Conservation (phyloP, 768 basidiomycete genomes). For the Amanita inopinata region DNA sequence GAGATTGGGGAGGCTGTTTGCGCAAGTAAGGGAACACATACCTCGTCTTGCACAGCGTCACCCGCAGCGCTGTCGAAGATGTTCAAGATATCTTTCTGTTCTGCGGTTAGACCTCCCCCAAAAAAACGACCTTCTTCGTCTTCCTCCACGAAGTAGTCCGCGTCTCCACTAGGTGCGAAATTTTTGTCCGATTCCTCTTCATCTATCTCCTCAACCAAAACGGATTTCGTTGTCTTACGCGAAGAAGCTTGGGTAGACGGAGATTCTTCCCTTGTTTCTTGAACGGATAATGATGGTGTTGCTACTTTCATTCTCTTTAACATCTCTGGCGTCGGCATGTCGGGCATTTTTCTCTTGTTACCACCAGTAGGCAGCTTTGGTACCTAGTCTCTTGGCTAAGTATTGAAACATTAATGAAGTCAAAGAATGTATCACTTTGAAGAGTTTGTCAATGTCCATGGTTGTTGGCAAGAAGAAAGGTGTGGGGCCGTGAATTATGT, state of each 20-base stretch:
- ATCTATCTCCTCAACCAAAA: conserved; percentile 55
- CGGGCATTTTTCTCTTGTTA: conserved; percentile 66
- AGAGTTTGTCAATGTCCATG: conserved; percentile 44
- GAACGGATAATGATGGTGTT: conserved; percentile 14
- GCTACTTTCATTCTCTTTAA: conserved; percentile 72
- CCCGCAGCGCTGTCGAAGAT: conserved; percentile 78
- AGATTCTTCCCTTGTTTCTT: conserved; percentile 8
- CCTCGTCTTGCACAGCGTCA: conserved; percentile 58
- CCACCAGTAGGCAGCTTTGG: conserved; percentile 57
- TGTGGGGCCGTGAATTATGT: too few relatives aligned
- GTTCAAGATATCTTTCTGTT: conserved; percentile 92
- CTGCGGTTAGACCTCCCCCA: conserved; percentile 84
- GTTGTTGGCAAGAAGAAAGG: too few relatives aligned
- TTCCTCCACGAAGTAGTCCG: conserved; percentile 85
- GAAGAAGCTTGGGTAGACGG: conserved; percentile 8
- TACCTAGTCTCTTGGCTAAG: conserved; percentile 28
- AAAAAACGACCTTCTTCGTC: conserved; percentile 90
- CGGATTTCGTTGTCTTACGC: conserved; percentile 27
- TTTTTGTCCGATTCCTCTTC: conserved; percentile 36
- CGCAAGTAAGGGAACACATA: conserved; percentile 30
- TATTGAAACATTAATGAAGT: background rate
- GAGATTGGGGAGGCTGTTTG: conserved; percentile 13
- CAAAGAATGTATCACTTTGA: conserved; percentile 28
- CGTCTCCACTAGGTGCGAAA: conserved; percentile 81
- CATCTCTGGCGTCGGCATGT: conserved; percentile 72